Percentiles rank a stretch among this genome's conserved stretches.
phyloP scores from a whole-genome alignment of 345 rosid genomes.

The Erucastrum elatum region DNA sequence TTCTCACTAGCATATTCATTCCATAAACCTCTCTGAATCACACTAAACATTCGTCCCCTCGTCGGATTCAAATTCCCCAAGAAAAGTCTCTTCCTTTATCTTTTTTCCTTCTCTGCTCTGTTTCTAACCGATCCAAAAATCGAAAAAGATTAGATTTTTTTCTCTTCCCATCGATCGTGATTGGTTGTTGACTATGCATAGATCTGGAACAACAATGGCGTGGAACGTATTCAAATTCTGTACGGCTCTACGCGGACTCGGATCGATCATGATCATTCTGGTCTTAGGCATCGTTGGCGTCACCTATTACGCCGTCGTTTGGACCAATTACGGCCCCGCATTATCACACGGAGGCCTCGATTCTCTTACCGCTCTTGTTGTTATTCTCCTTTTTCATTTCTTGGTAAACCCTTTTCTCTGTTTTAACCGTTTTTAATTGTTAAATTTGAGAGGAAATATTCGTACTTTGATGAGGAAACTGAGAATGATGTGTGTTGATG shows the following conservation, averaged over 20 bases:
- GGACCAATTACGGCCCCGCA: slow-evolving; percentile 84
- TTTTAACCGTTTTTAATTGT: too few species aligned
- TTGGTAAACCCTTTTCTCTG: slow-evolving; percentile 48
- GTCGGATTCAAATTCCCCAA: background rate
- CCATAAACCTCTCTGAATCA: background rate
- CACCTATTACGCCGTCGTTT: slow-evolving; percentile 86
- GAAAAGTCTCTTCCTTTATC: background rate
- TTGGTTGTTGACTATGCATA: slow-evolving; percentile 60
- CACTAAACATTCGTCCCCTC: slow-evolving; percentile 2
- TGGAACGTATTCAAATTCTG: slow-evolving; percentile 99
- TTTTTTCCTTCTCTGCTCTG: background rate
- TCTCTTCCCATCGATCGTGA: slow-evolving; percentile 6
- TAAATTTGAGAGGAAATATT: too few species aligned
- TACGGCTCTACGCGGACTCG: slow-evolving; percentile 90
- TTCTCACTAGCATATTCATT: background rate
- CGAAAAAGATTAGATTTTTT: slow-evolving; percentile 14
- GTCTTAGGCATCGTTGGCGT: slow-evolving; percentile 94
- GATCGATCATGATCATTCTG: slow-evolving; percentile 94
- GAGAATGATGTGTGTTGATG: background rate
- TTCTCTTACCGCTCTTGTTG: slow-evolving; percentile 54
- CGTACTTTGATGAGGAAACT: background rate
- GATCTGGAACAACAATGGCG: slow-evolving; percentile 96
- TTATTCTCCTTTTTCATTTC: slow-evolving; percentile 74
- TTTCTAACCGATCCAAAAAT: background rate
- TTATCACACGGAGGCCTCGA: slow-evolving; percentile 65